Evolutionary conservation across 169 alveolate species (phyloP).

Genomic region (Perkinsus chesapeaki): DNA sequence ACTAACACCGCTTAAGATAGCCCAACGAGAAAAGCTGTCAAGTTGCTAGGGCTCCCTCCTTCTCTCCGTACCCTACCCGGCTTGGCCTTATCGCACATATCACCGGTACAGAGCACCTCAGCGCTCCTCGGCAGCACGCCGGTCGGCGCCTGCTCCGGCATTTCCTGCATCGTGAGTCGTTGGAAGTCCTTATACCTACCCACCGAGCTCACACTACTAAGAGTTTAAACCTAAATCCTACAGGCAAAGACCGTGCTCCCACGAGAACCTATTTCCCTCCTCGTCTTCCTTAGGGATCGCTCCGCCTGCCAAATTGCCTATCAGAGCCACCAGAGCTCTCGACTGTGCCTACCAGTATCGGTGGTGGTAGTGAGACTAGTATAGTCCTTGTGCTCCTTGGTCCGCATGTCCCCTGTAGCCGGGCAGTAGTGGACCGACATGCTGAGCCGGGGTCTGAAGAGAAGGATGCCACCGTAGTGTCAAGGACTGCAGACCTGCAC

Average conservation of each 20-base stretch:
- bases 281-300: constrained; percentile 64
- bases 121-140: constrained; percentile 64
- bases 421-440: constrained; percentile 1
- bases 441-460: background rate
- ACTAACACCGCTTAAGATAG: too few species aligned
- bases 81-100: background rate
- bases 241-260: constrained; percentile 1
- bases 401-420: background rate
- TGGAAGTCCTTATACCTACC: constrained; percentile 85
- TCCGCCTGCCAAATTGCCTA: constrained; percentile 37
- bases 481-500: constrained; percentile 78
- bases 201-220: background rate
- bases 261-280: constrained; percentile 37
- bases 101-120: background rate
- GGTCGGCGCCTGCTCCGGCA: constrained; percentile 95
- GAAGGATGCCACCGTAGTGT: background rate
- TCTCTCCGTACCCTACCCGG: constrained; percentile 45
- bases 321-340: background rate
- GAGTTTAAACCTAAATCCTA: background rate
- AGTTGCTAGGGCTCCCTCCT: too few species aligned
- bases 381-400: background rate
- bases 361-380: constrained; percentile 11
- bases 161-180: constrained; percentile 84
- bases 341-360: background rate
- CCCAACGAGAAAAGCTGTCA: too few species aligned